Evolutionary conservation across 1,139 yeast species (phyloP).

Genomic region (Debaryomyces psychrophilus): DNA sequence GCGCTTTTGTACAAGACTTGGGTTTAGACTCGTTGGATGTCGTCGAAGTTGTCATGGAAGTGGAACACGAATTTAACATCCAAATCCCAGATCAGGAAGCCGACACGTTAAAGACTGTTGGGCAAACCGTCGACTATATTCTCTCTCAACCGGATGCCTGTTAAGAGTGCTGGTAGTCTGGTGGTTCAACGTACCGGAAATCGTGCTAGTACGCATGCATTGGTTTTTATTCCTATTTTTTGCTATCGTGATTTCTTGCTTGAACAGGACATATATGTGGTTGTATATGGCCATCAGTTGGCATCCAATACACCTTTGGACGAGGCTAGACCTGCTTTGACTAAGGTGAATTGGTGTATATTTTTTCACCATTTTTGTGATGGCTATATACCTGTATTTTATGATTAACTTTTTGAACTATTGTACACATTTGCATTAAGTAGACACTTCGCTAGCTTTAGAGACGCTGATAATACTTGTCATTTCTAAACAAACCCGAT

Average conservation of each 20-base stretch:
- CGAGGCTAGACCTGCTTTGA: background rate
- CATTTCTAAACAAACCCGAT: no score
- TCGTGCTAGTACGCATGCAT: constrained; percentile 3
- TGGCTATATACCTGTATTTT: constrained; percentile 2
- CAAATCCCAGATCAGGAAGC: constrained; percentile 89
- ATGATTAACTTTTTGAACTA: background rate
- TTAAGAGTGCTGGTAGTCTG: constrained; percentile 23
- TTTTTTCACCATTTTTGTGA: background rate
- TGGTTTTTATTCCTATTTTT: background rate
- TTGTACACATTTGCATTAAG: background rate
- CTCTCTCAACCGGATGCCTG: constrained; percentile 72
- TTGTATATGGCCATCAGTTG: background rate
- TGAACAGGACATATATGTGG: background rate
- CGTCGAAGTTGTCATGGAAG: constrained; percentile 87
- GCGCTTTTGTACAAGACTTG: constrained; percentile 72
- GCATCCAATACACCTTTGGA: background rate
- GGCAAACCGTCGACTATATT: constrained; percentile 79
- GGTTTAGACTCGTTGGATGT: constrained; percentile 88
- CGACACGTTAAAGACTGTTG: constrained; percentile 78
- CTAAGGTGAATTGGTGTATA: background rate
- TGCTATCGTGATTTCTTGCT: background rate
- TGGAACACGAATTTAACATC: constrained; percentile 78
- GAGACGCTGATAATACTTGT: background rate
- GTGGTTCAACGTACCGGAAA: background rate
- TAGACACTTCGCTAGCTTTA: background rate